A percentile compares a stretch with the other conserved stretches of the same genome.
Evolutionary conservation across 345 rosid genomes (phyloP).

Genomic region (Populus davidiana): DNA sequence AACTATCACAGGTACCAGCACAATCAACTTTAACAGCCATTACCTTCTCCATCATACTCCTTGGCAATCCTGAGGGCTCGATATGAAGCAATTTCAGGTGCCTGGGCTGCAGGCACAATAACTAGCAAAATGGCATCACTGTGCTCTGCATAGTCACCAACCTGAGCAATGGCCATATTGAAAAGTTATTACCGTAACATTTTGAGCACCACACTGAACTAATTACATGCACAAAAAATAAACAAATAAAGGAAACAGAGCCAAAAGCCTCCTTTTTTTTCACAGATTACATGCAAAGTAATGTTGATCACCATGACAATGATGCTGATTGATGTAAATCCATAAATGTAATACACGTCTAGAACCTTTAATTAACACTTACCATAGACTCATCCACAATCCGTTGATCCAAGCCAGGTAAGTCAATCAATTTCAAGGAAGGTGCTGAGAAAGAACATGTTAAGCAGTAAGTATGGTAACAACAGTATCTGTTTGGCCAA

Average conservation of each 20-base stretch:
- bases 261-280: not conserved
- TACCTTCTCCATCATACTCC: conserved; percentile 86
- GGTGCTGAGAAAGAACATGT: conserved; percentile 58
- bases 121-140: conserved; percentile 90
- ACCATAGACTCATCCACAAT: conserved; percentile 84
- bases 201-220: not conserved
- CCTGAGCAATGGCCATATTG: conserved; percentile 37
- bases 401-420: conserved; percentile 97
- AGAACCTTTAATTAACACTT: conserved; percentile 21
- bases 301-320: not conserved
- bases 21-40: not conserved
- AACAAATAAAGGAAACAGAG: not conserved
- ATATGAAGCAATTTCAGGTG: conserved; percentile 85
- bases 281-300: not conserved
- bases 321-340: not conserved
- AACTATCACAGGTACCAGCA: not conserved
- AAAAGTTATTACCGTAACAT: not conserved
- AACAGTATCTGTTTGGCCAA: not conserved
- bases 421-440: conserved; percentile 81
- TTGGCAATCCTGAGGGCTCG: conserved; percentile 84
- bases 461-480: not conserved
- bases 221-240: not conserved
- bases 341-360: not conserved
- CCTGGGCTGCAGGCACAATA: conserved; percentile 78
- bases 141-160: conserved; percentile 69